phyloP scores from a whole-genome alignment of 768 basidiomycete genomes.

The Wakefieldia striispora region DNA sequence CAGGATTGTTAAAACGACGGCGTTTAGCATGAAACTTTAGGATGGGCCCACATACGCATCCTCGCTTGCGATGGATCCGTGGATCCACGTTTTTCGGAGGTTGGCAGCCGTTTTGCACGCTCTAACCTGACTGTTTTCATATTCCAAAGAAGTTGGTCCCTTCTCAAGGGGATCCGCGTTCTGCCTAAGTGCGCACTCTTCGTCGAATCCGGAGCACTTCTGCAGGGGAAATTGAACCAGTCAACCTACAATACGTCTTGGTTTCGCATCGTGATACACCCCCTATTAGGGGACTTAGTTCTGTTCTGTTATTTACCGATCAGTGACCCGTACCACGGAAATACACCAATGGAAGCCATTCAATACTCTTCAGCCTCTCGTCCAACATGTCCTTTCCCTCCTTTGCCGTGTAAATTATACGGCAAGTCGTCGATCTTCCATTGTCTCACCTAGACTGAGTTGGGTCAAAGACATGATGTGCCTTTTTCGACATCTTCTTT shows the following conservation, averaged over 20 bases:
- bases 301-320: constrained; percentile 17
- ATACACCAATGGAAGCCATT: background rate
- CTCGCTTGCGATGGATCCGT: constrained; percentile 8
- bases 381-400: constrained; percentile 2
- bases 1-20: constrained; percentile 12
- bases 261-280: constrained; percentile 6
- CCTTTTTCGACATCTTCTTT: background rate
- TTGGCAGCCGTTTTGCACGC: constrained; percentile 15
- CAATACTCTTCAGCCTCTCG: background rate
- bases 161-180: constrained; percentile 25
- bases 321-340: constrained; percentile 7
- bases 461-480: background rate
- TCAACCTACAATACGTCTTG: constrained; percentile 5
- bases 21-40: constrained; percentile 11
- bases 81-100: constrained; percentile 1
- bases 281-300: background rate
- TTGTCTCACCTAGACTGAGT: background rate
- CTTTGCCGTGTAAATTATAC: background rate
- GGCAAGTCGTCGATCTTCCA: constrained; percentile 7
- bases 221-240: constrained; percentile 3
- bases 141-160: constrained; percentile 1
- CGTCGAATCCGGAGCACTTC: constrained; percentile 8
- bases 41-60: background rate
- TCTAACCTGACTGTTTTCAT: constrained; percentile 18
- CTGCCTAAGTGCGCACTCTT: background rate